Conservation (phyloP, 2,329 filamentous ascomycete genomes). For the Penicillium capsulatum region DNA sequence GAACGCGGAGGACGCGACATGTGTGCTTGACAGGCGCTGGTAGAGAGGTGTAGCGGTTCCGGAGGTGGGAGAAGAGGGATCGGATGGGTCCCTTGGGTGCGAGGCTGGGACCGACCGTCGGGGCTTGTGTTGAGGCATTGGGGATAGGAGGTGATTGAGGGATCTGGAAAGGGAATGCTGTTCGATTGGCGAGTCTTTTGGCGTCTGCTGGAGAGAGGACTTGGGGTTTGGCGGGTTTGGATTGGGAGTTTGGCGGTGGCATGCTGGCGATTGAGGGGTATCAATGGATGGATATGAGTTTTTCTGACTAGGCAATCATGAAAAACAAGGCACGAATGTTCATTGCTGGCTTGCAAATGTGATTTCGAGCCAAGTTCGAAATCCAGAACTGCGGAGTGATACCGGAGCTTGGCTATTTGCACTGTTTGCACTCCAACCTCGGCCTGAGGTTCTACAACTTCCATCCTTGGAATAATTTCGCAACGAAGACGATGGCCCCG, state of each 20-base stretch:
- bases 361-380: too few species aligned
- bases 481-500: too few species aligned
- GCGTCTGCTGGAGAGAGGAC: constrained; percentile 20
- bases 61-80: constrained; percentile 25
- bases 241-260: background rate
- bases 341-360: too few species aligned
- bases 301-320: background rate
- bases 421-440: constrained; percentile 12
- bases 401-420: constrained; percentile 13
- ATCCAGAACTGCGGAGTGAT: constrained; percentile 7
- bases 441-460: background rate
- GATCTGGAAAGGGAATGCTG: background rate
- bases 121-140: constrained; percentile 2
- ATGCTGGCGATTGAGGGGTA: background rate
- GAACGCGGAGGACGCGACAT: constrained; percentile 25
- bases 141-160: background rate
- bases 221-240: constrained; percentile 10
- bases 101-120: constrained; percentile 9
- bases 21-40: constrained; percentile 26
- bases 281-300: background rate
- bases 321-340: too few species aligned
- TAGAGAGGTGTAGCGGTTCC: constrained; percentile 26
- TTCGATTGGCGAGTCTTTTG: constrained; percentile 9
- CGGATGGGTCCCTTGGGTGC: constrained; percentile 12
- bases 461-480: too few species aligned